Percentiles rank a stretch among this genome's conserved stretches.
Conservation (phyloP, 2,329 filamentous ascomycete species). For the Rutstroemia sp. region DNA sequence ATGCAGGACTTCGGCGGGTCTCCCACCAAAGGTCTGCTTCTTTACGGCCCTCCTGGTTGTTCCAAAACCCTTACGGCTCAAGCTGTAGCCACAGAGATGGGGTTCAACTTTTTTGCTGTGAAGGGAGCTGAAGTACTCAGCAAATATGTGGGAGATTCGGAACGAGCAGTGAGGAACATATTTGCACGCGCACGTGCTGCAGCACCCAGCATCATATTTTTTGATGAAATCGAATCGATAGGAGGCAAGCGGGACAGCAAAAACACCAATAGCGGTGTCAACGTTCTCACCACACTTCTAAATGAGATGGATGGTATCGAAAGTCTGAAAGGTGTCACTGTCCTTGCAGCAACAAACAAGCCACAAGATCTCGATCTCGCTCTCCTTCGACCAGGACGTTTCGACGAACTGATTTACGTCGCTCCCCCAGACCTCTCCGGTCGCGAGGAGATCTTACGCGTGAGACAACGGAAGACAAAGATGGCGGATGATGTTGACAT, state of each 20-base stretch:
- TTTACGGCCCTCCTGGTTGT: constrained; percentile 90
- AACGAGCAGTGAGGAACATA: constrained; percentile 75
- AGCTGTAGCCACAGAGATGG: constrained; percentile 82
- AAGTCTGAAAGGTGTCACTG: constrained; percentile 70
- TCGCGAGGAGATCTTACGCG: constrained; percentile 66
- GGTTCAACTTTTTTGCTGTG: constrained; percentile 88
- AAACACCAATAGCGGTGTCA: constrained; percentile 49
- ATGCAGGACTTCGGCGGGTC: constrained; percentile 44
- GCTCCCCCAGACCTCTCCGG: constrained; percentile 69
- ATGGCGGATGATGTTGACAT: constrained; percentile 60
- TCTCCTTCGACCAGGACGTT: constrained; percentile 74
- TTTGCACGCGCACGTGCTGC: constrained; percentile 82
- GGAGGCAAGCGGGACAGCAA: constrained; percentile 40
- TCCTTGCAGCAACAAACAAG: constrained; percentile 86
- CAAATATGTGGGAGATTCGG: constrained; percentile 96
- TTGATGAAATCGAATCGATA: constrained; percentile 92
- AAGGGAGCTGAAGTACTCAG: constrained; percentile 90
- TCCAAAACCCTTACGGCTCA: constrained; percentile 91
- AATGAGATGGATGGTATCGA: constrained; percentile 97
- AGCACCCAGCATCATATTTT: constrained; percentile 88
- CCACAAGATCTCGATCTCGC: constrained; percentile 82
- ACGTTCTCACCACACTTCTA: constrained; percentile 81
- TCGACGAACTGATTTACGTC: constrained; percentile 81
- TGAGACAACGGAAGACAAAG: constrained; percentile 55
- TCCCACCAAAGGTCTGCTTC: constrained; percentile 72